Conservation (phyloP, 257 asterid species). For the Phtheirospermum japonicum region DNA sequence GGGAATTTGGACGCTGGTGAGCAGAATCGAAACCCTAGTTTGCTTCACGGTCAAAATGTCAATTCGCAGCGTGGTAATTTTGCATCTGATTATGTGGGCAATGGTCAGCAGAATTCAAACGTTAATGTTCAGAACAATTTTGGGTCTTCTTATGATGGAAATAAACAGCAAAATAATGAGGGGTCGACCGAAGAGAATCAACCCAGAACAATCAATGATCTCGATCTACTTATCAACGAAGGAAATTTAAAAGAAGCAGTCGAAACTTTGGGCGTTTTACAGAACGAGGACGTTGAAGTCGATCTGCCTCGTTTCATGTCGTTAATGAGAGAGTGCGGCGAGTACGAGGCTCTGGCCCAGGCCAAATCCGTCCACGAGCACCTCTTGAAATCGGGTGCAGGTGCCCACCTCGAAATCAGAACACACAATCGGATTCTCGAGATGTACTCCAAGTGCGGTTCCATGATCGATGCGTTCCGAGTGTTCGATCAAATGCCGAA, state of each 20-base stretch:
- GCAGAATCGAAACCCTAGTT: conserved; percentile 24
- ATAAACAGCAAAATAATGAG: conserved; percentile 27
- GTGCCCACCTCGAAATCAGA: conserved; percentile 44
- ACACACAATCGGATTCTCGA: conserved; percentile 60
- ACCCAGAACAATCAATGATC: conserved; percentile 39
- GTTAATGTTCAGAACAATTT: conserved; percentile 22
- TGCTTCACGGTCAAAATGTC: conserved; percentile 20
- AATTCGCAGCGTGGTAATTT: not conserved
- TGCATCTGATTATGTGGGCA: not conserved
- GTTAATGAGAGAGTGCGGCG: conserved; percentile 63
- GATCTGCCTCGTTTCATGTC: conserved; percentile 52
- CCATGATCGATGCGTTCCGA: conserved; percentile 57
- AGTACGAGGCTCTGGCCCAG: conserved; percentile 52
- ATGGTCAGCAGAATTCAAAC: not conserved
- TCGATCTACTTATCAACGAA: conserved; percentile 51
- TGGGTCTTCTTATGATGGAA: conserved; percentile 22
- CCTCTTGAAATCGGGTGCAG: conserved; percentile 43
- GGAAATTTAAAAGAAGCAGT: conserved; percentile 62
- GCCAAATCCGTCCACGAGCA: conserved; percentile 62
- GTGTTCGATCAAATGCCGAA: conserved; percentile 59
- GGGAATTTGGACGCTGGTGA: not conserved
- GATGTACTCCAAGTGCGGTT: conserved; percentile 68
- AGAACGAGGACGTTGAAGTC: conserved; percentile 42
- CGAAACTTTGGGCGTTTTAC: conserved; percentile 45
- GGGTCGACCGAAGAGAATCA: not conserved